A percentile compares a stretch with the other conserved stretches of the same genome.
Conservation (phyloP, 2,329 filamentous ascomycete genomes). For the Neonectria ditissima region DNA sequence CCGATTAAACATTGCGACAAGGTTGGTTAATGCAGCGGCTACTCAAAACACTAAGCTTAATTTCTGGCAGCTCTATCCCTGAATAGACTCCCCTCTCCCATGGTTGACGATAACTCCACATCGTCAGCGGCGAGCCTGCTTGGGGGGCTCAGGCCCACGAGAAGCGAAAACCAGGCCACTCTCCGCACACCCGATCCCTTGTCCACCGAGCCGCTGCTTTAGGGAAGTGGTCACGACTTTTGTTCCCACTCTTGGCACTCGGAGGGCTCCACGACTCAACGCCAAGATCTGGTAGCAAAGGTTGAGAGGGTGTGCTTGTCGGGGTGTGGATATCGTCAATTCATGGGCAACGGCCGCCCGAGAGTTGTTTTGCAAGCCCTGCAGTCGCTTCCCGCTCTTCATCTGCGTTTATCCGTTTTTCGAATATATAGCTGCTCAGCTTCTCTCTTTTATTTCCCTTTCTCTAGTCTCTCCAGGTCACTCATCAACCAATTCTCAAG, state of each 20-base stretch:
- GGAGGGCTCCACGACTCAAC: slow-evolving; percentile 25
- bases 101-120: neutral
- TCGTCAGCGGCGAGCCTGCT: neutral
- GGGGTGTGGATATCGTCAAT: slow-evolving; percentile 8
- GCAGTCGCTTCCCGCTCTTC: neutral
- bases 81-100: neutral
- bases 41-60: slow-evolving; percentile 1
- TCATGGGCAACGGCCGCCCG: neutral
- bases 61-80: neutral
- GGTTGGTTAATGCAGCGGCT: neutral
- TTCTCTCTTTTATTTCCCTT: slow-evolving; percentile 5
- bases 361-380: neutral
- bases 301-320: neutral
- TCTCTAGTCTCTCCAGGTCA: slow-evolving; percentile 20
- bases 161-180: neutral
- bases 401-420: slow-evolving; percentile 8
- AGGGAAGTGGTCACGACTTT: slow-evolving; percentile 28
- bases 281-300: neutral
- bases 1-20: neutral
- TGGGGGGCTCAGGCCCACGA: neutral
- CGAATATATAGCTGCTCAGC: slow-evolving; percentile 28
- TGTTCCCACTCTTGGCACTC: slow-evolving; percentile 38
- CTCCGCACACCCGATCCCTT: slow-evolving; percentile 8
- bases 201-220: slow-evolving; percentile 23
- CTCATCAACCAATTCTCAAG: slow-evolving; percentile 16